A percentile compares a stretch with the other conserved stretches of the same genome.
phyloP scores from a whole-genome alignment of 768 basidiomycete genomes.

The Boletus vermiculosoides region DNA sequence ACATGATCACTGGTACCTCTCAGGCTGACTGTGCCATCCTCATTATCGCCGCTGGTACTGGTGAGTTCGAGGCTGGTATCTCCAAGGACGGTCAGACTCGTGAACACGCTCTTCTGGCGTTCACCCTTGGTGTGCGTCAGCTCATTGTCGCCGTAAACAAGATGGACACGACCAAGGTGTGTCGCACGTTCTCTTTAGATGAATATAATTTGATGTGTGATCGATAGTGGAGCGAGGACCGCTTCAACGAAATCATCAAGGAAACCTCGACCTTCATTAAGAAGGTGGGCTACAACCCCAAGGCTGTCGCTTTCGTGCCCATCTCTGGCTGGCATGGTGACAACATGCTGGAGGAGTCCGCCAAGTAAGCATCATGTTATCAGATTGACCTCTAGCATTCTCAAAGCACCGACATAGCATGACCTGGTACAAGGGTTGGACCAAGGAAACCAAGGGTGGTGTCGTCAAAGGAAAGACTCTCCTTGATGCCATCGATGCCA shows the following conservation, averaged over 20 bases:
- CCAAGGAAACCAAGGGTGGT: constrained; percentile 93
- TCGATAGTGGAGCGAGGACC: constrained; percentile 93
- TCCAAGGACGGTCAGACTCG: constrained; percentile 99
- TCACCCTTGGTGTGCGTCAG: constrained; percentile 99
- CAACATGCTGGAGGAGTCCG: constrained; percentile 99
- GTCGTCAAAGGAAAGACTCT: constrained; percentile 97
- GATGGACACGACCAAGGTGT: constrained; percentile 98
- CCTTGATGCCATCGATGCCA: constrained; percentile 99
- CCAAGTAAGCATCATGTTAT: constrained; percentile 59
- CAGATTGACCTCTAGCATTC: constrained; percentile 5
- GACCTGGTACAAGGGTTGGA: constrained; percentile 99
- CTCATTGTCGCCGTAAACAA: constrained; percentile 99
- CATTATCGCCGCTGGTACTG: constrained; percentile 98
- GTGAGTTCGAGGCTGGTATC: constrained; percentile 99
- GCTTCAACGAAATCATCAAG: constrained; percentile 99
- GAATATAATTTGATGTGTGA: constrained; percentile 1
- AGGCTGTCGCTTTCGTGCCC: constrained; percentile 96
- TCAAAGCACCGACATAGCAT: constrained; percentile 56
- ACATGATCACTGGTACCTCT: constrained; percentile 99
- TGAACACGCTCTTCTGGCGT: constrained; percentile 99
- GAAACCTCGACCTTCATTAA: constrained; percentile 98
- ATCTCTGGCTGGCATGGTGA: constrained; percentile 99
- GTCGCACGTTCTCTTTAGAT: constrained; percentile 10
- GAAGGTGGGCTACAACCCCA: constrained; percentile 99
- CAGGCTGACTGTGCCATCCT: constrained; percentile 99